A percentile compares a stretch with the other conserved stretches of the same genome.
Conservation (phyloP, 2,329 filamentous ascomycete species). For the Neocucurbitaria cava region DNA sequence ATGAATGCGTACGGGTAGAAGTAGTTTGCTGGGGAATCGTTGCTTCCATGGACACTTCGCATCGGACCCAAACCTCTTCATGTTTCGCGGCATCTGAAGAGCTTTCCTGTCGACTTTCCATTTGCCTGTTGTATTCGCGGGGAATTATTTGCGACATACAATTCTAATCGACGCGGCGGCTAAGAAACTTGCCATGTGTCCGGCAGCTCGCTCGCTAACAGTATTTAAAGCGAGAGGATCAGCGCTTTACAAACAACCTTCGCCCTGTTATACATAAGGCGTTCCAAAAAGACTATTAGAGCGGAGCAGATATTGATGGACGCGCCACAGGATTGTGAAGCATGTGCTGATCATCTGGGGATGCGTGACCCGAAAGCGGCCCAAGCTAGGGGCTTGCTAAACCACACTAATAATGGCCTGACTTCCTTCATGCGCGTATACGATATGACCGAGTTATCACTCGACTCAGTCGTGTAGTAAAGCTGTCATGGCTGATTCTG, state of each 20-base stretch:
- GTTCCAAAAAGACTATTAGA: no score
- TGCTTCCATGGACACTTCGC: background rate
- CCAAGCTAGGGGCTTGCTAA: background rate
- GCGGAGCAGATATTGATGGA: background rate
- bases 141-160: background rate
- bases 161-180: background rate
- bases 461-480: background rate
- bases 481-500: no score
- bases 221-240: background rate
- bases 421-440: background rate
- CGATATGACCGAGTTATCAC: background rate
- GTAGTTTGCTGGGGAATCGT: background rate
- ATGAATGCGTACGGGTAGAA: background rate
- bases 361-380: background rate
- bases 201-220: background rate
- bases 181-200: background rate
- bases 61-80: background rate
- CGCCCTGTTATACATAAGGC: no score
- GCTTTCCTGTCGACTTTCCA: background rate
- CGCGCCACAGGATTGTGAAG: background rate
- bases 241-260: background rate
- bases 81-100: background rate
- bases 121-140: constrained; percentile 4
- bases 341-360: background rate
- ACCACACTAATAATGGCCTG: background rate